Evolutionary conservation across 1,284 basidiomycete species (phyloP).

Genomic region (Ceratobasidium sp.): DNA sequence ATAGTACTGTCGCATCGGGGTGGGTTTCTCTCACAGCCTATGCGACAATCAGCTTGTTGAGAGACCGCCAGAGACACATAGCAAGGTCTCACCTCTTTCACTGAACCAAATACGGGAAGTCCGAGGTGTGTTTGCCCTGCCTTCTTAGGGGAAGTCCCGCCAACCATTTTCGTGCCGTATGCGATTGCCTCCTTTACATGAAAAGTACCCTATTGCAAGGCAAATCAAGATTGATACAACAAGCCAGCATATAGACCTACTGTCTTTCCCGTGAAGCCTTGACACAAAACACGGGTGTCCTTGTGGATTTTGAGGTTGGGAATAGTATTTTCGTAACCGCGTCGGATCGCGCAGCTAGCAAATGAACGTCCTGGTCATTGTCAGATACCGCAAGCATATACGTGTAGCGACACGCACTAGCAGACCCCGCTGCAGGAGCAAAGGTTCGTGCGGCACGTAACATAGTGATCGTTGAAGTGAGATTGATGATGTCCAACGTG

Average conservation of each 20-base stretch:
- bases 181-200: conserved; percentile 93
- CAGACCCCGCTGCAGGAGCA: conserved; percentile 24
- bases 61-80: neutral
- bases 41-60: neutral
- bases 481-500: conserved; percentile 35
- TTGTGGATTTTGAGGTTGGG: conserved; percentile 92
- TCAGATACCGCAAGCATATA: neutral
- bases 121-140: conserved; percentile 96
- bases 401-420: conserved; percentile 4
- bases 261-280: conserved; percentile 98
- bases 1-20: conserved; percentile 93
- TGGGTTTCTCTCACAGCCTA: conserved; percentile 83
- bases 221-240: conserved; percentile 23
- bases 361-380: conserved; percentile 56
- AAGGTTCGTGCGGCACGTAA: conserved; percentile 25
- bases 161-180: conserved; percentile 97
- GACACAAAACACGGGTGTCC: conserved; percentile 93
- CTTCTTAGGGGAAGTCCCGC: conserved; percentile 97
- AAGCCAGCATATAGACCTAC: conserved; percentile 57
- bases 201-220: conserved; percentile 84
- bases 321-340: conserved; percentile 87
- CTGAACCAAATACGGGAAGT: conserved; percentile 92
- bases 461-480: conserved; percentile 17
- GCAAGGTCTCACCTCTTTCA: conserved; percentile 74
- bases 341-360: conserved; percentile 73